These are phyloP conservation scores for Venustampulla echinocandica DNA, from an alignment of 495 filamentous ascomycete species.

Conservation along the genomic window DNA sequence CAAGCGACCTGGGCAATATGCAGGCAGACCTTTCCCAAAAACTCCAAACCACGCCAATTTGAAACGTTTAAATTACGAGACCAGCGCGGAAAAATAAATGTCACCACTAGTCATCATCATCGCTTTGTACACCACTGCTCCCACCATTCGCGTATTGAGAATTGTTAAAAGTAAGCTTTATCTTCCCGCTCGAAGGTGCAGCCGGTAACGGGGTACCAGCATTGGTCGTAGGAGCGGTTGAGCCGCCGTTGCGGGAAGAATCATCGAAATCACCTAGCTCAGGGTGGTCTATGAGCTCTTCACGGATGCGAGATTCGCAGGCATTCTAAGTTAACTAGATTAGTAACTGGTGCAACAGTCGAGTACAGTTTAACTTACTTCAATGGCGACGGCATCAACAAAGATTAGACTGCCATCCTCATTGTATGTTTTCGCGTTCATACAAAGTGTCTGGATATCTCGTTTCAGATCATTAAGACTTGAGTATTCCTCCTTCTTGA, in stretches of 20 bases:
- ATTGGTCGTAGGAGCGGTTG: conserved; percentile 55
- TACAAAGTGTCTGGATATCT: conserved; percentile 76
- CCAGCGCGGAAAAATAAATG: too few relatives aligned
- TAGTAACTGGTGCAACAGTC: neutral
- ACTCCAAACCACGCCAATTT: too few relatives aligned
- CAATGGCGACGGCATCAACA: conserved; percentile 85
- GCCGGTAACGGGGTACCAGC: conserved; percentile 62
- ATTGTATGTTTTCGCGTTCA: conserved; percentile 90
- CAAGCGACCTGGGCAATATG: too few relatives aligned
- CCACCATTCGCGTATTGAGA: conserved; percentile 23
- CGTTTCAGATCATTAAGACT: conserved; percentile 68
- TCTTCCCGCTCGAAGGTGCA: conserved; percentile 10
- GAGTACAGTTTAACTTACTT: conserved; percentile 49
- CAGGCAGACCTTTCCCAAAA: too few relatives aligned
- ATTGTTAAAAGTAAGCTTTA: conserved; percentile 23
- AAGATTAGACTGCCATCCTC: conserved; percentile 88
- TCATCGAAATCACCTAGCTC: conserved; percentile 66
- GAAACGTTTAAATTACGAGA: too few relatives aligned
- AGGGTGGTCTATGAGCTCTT: conserved; percentile 60
- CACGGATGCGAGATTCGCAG: conserved; percentile 57
- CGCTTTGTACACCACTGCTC: conserved; percentile 22
- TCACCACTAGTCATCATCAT: too few relatives aligned
- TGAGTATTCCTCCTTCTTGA: conserved; percentile 87
- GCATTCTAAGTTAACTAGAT: conserved; percentile 44
- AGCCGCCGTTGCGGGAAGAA: conserved; percentile 48